Evolutionary conservation across 768 basidiomycete species (phyloP).

Genomic region (Panaeolus cyanescens): DNA sequence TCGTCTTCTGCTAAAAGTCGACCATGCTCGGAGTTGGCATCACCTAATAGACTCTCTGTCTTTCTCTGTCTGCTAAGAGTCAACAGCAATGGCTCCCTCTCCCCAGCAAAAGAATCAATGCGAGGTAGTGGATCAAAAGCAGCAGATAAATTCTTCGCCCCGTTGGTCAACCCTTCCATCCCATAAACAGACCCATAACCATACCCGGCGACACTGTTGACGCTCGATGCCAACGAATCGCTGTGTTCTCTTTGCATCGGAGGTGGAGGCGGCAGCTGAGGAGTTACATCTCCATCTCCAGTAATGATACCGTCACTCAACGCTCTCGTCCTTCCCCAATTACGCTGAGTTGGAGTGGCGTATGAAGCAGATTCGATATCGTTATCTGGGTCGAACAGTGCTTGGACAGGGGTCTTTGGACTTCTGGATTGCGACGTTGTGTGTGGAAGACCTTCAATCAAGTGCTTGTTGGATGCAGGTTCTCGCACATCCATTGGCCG

Average conservation of each 20-base stretch:
- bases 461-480: background rate
- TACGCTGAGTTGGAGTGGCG: conserved; percentile 14
- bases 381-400: background rate
- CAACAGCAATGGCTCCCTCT: conserved; percentile 36
- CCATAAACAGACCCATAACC: background rate
- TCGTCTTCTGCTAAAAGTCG: conserved; percentile 30
- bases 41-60: background rate
- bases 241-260: background rate
- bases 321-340: conserved; percentile 3
- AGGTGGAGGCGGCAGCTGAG: background rate
- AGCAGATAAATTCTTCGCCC: background rate
- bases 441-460: background rate
- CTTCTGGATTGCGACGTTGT: background rate
- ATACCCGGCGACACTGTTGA: background rate
- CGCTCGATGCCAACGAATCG: background rate
- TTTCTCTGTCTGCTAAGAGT: conserved; percentile 1
- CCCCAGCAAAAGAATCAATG: conserved; percentile 18
- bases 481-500: background rate
- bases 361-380: background rate
- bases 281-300: background rate
- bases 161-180: background rate
- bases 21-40: conserved; percentile 15
- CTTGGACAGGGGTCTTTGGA: background rate
- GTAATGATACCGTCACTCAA: background rate
- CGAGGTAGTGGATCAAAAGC: background rate